phyloP scores from a whole-genome alignment of 805 yeast species.

The Maudiozyma turicensis region DNA sequence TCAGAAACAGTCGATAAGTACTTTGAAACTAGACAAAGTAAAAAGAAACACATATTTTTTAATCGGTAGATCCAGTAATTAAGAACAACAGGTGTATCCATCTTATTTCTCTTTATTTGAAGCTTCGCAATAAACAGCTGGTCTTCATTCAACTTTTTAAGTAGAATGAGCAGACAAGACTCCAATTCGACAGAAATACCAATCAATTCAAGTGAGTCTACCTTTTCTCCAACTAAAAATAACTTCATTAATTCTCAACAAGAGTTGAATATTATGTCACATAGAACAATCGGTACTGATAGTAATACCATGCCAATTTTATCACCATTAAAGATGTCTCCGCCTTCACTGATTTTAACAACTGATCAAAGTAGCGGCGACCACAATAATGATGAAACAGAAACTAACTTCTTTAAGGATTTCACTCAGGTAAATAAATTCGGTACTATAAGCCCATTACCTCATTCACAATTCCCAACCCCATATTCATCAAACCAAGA shows the following conservation, averaged over 20 bases:
- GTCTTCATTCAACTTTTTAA: background rate
- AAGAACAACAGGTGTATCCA: too few relatives aligned
- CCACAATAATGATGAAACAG: slow-evolving; percentile 7
- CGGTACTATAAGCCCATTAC: slow-evolving; percentile 25
- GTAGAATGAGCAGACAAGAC: background rate
- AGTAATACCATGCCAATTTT: background rate
- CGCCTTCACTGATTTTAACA: background rate
- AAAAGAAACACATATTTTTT: too few relatives aligned
- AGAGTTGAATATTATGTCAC: background rate
- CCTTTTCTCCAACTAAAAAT: background rate
- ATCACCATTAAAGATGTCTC: background rate
- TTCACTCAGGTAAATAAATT: slow-evolving; percentile 23
- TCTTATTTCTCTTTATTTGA: too few relatives aligned
- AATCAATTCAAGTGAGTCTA: background rate
- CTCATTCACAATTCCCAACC: slow-evolving; percentile 28
- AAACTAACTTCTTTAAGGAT: slow-evolving; percentile 21
- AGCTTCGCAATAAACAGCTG: too few relatives aligned
- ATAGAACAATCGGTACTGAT: background rate
- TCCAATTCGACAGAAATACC: background rate
- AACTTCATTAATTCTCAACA: background rate
- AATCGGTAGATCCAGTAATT: too few relatives aligned
- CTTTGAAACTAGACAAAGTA: too few relatives aligned
- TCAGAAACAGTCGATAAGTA: too few relatives aligned
- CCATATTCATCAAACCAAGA: slow-evolving; percentile 24
- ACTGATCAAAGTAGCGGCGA: background rate